A percentile compares a stretch with the other conserved stretches of the same genome.
These are phyloP conservation scores for Samsoniella hepiali DNA, from an alignment of 2,329 filamentous ascomycete genomes.

Conservation along the genomic window DNA sequence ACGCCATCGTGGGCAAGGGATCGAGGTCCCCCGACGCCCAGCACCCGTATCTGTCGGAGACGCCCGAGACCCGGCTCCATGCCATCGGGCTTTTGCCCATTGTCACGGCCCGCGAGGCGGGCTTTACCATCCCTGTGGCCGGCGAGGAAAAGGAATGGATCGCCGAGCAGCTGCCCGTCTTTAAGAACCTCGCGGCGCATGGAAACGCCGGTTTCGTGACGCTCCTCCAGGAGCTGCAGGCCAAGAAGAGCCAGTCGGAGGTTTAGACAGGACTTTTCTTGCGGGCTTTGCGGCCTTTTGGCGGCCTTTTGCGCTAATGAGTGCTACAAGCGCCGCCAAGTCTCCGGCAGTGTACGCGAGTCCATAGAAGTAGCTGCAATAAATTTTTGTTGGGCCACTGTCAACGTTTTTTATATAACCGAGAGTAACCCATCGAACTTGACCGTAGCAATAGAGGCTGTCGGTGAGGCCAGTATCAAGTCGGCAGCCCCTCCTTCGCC, in stretches of 20 bases:
- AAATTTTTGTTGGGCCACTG: no score
- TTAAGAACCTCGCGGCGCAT: not conserved
- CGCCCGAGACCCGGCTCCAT: not conserved
- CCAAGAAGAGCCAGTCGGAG: not conserved
- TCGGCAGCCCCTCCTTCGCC: no score
- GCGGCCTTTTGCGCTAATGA: no score
- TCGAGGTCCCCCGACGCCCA: not conserved
- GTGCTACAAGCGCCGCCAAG: no score
- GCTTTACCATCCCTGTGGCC: not conserved
- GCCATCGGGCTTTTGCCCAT: slow-evolving; percentile 1
- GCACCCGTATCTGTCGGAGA: not conserved
- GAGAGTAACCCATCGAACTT: no score
- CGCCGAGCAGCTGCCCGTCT: not conserved
- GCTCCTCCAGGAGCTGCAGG: not conserved
- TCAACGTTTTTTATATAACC: no score
- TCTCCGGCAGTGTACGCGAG: no score
- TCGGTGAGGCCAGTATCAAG: no score
- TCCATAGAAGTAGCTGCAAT: no score
- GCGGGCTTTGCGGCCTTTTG: no score
- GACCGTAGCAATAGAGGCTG: no score
- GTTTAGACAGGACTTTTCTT: no score
- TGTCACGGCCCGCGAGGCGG: slow-evolving; percentile 7
- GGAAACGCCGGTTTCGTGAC: not conserved
- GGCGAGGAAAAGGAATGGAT: slow-evolving; percentile 9
- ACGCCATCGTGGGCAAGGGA: not conserved